Base-by-base conservation (phyloP, 441 rosid genomes). In the Erodium moschatum region DNA sequence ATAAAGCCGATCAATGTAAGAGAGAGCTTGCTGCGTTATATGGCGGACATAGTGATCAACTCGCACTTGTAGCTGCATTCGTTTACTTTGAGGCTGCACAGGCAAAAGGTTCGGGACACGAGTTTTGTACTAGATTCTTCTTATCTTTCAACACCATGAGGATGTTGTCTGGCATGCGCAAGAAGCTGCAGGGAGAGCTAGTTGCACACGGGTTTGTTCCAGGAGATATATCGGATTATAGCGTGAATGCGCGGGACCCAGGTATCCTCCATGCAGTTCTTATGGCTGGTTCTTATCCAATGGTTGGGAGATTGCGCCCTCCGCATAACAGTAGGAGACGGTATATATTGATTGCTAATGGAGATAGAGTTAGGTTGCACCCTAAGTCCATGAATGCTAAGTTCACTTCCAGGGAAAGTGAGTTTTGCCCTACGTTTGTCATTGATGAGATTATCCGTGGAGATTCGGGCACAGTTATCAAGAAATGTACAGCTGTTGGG, bases 361-460 rank as follows among this genome's bases (percentile, higher is more conserved):
- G 97, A 73, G 86, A 84, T 69, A 90, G 82, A 81, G 97, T 86
- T 67, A 82, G 88, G 65, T 73, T 92, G 82, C 90, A 84, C 75
- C 85, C 92, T 18, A 86, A 81, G 1, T 90, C 98, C 27, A 77
- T 81, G 62, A 86, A 85, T 75, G 85, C 71, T 75, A 79, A 79
- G 63, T 71, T 85, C 62, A 71, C 86, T 1, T 75, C 77, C 38
- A 74, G 69, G 69, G 79, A 82, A 79, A 67, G 73, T 35, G 76
- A 76, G 11, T 80, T 70, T 68, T 81, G 77, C 68, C 85, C 97
- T 42, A 79, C 88, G 72, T 69, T 92, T 74, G 75, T 90, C 20
- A 90, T 81, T 67, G 97, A 95, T 80, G 98, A 95, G 83, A 83
- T 95, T 72, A 89, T 85, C 27, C 96, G 92, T 66, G 97, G 96